These are phyloP conservation scores for Mucor irregularis DNA, from an alignment of 371 early-diverging fungal genomes.

Conservation along the genomic window DNA sequence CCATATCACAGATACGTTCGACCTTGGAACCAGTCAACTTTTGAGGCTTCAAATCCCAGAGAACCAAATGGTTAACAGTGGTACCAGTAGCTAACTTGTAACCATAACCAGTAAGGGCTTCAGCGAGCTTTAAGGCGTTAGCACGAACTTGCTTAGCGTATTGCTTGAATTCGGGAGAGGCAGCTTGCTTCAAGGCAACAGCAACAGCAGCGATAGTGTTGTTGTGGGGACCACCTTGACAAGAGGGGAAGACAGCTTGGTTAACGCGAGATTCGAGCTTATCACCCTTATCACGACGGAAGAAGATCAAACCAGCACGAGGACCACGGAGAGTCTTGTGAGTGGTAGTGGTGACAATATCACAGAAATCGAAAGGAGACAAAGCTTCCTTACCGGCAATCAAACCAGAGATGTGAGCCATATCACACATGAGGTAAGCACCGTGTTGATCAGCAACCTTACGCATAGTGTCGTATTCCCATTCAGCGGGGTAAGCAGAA, in stretches of 20 bases:
- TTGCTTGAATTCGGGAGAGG: constrained; percentile 88
- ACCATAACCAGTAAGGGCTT: constrained; percentile 70
- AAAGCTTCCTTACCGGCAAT: constrained; percentile 88
- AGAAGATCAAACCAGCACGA: constrained; percentile 98
- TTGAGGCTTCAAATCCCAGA: constrained; percentile 89
- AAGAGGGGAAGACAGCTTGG: constrained; percentile 97
- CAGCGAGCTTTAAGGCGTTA: constrained; percentile 86
- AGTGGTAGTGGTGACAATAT: constrained; percentile 99
- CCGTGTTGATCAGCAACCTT: constrained; percentile 90
- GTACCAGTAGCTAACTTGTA: constrained; percentile 92
- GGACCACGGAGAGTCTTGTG: constrained; percentile 99
- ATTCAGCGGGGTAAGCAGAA: constrained; percentile 96
- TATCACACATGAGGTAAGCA: constrained; percentile 97
- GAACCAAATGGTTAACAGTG: constrained; percentile 94
- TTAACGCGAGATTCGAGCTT: constrained; percentile 94
- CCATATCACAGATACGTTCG: constrained; percentile 96
- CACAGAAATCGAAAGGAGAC: constrained; percentile 96
- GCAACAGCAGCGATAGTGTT: constrained; percentile 99
- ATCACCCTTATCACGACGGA: constrained; percentile 84
- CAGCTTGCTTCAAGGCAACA: constrained; percentile 96
- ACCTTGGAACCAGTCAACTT: constrained; percentile 86
- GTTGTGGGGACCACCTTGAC: constrained; percentile 99
- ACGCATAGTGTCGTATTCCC: constrained; percentile 95
- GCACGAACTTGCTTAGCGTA: constrained; percentile 93
- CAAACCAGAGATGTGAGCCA: constrained; percentile 97